Percentiles rank a stretch among this genome's conserved stretches.
phyloP scores from a whole-genome alignment of 1,139 yeast genomes.

The Diutina siamensis region DNA sequence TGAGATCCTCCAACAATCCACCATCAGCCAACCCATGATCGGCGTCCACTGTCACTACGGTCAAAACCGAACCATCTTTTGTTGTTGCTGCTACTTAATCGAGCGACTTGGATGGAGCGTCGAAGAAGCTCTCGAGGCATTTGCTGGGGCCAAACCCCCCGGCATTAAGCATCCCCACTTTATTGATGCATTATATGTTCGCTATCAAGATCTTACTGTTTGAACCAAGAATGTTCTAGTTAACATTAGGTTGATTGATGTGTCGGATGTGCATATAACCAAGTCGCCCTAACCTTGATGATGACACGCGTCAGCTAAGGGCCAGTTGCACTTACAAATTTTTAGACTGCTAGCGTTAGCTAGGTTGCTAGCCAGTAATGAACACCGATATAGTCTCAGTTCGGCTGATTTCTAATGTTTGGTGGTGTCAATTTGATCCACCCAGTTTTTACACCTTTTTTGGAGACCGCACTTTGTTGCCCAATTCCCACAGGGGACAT shows the following conservation, averaged over 20 bases:
- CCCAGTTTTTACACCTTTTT: background rate
- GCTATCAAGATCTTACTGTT: conserved; percentile 30
- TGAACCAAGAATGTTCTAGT: background rate
- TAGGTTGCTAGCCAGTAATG: too few species aligned
- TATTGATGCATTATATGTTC: conserved; percentile 58
- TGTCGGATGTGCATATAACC: background rate
- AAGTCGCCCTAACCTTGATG: background rate
- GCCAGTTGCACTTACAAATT: too few species aligned
- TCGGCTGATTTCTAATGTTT: too few species aligned
- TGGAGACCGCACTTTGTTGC: background rate
- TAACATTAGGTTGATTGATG: background rate
- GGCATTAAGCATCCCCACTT: conserved; percentile 76
- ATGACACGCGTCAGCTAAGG: background rate
- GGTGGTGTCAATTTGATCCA: too few species aligned
- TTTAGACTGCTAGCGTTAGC: too few species aligned
- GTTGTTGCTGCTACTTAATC: conserved; percentile 58
- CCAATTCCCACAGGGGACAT: too few species aligned
- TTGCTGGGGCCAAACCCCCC: conserved; percentile 47
- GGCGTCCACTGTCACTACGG: conserved; percentile 80
- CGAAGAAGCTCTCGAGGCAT: conserved; percentile 52
- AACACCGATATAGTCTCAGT: too few species aligned
- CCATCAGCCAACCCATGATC: conserved; percentile 25
- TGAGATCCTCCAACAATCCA: conserved; percentile 22
- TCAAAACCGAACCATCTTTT: conserved; percentile 67
- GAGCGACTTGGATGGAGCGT: conserved; percentile 51